Evolutionary conservation across 768 basidiomycete species (phyloP).

Genomic region (Infundibulicybe gibba): DNA sequence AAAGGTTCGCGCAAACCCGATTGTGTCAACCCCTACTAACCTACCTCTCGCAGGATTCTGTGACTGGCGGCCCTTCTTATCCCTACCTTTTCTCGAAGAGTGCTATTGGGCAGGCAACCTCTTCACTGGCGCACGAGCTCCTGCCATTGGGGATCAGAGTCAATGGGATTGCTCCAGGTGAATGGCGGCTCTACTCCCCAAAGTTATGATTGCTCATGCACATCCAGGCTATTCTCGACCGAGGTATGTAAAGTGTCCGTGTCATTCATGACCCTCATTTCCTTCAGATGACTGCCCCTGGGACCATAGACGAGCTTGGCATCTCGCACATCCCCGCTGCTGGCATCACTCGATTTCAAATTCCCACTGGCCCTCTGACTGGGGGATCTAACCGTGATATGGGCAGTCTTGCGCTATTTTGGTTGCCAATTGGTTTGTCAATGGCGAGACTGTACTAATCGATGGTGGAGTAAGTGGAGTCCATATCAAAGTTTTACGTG

Average conservation of each 20-base stretch:
- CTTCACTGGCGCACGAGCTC: conserved; percentile 43
- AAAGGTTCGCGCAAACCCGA: conserved; percentile 25
- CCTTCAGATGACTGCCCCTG: conserved; percentile 24
- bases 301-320: conserved; percentile 19
- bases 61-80: conserved; percentile 33
- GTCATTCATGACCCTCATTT: background rate
- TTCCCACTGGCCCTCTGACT: conserved; percentile 24
- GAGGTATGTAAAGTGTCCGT: conserved; percentile 8
- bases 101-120: conserved; percentile 42
- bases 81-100: conserved; percentile 47
- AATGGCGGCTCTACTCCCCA: background rate
- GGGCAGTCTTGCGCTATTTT: conserved; percentile 39
- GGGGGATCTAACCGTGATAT: conserved; percentile 38
- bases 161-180: conserved; percentile 43
- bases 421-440: conserved; percentile 44
- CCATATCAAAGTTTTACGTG: too few species aligned
- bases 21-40: background rate
- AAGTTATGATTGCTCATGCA: background rate
- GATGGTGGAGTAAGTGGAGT: conserved; percentile 42
- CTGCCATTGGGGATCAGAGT: conserved; percentile 43
- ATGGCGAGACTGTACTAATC: conserved; percentile 44
- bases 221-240: conserved; percentile 22
- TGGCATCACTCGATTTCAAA: conserved; percentile 20
- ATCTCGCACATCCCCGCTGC: conserved; percentile 14
- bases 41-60: conserved; percentile 28